Percentiles rank a stretch among this genome's conserved stretches.
phyloP scores from a whole-genome alignment of 2,329 filamentous ascomycete genomes.

The Monosporascus sp. region DNA sequence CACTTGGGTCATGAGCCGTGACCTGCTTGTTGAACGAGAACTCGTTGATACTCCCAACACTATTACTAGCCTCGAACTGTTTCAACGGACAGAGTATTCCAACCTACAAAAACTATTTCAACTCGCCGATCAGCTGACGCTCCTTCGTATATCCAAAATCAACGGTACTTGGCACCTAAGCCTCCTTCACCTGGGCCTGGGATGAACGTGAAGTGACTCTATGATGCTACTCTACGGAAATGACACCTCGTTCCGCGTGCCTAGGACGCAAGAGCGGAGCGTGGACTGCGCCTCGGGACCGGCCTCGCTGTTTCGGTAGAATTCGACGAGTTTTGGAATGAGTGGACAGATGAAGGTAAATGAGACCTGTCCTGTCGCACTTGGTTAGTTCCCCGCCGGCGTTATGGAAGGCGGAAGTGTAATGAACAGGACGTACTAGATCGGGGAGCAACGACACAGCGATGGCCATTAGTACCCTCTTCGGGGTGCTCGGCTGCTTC shows the following conservation, averaged over 20 bases:
- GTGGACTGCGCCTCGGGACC: slow-evolving; percentile 34
- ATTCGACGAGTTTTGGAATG: slow-evolving; percentile 90
- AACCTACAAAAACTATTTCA: background rate
- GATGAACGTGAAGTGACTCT: too few species aligned
- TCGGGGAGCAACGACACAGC: slow-evolving; percentile 87
- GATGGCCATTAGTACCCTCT: slow-evolving; percentile 78
- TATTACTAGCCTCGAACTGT: background rate
- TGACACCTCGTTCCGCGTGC: slow-evolving; percentile 62
- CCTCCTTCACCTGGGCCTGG: too few species aligned
- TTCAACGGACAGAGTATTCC: background rate
- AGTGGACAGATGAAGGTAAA: slow-evolving; percentile 98
- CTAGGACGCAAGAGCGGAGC: slow-evolving; percentile 72
- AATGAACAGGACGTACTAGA: slow-evolving; percentile 55
- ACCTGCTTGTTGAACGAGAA: background rate
- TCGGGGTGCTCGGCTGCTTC: slow-evolving; percentile 28
- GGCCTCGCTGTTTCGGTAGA: slow-evolving; percentile 84
- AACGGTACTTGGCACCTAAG: too few species aligned
- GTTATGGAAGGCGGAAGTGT: background rate
- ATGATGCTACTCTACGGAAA: too few species aligned
- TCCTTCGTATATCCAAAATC: too few species aligned
- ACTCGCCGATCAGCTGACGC: too few species aligned
- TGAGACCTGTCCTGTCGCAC: slow-evolving; percentile 61
- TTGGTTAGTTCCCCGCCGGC: background rate
- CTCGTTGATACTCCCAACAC: background rate
- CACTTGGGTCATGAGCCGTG: background rate